These are phyloP conservation scores for Calycina herbarum DNA, from an alignment of 2,329 filamentous ascomycete genomes.

Conservation along the genomic window DNA sequence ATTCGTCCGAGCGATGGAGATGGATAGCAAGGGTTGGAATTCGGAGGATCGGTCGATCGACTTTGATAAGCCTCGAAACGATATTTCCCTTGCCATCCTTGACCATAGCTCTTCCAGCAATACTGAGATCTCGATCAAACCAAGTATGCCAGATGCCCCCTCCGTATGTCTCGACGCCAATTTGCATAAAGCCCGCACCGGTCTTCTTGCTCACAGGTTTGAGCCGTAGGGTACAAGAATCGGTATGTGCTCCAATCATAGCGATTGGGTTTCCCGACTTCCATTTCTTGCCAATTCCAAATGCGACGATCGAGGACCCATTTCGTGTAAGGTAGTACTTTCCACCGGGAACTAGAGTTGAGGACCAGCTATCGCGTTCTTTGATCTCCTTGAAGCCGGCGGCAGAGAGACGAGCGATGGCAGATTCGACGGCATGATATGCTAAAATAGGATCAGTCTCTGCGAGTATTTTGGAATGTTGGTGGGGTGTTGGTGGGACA, in stretches of 20 bases:
- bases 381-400: constrained; percentile 87
- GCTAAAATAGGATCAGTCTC: constrained; percentile 52
- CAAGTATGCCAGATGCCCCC: constrained; percentile 97
- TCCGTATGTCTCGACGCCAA: constrained; percentile 95
- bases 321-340: constrained; percentile 98
- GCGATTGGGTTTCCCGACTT: constrained; percentile 84
- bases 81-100: constrained; percentile 72
- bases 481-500: constrained; percentile 28
- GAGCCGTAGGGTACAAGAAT: constrained; percentile 86
- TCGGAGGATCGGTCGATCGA: constrained; percentile 85
- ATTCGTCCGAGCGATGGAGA: constrained; percentile 80
- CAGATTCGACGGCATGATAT: constrained; percentile 87
- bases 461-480: not conserved
- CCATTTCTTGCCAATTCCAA: constrained; percentile 89
- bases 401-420: constrained; percentile 72
- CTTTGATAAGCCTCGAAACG: constrained; percentile 81
- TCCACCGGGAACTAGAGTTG: constrained; percentile 76
- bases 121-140: constrained; percentile 93
- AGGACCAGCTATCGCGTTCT: constrained; percentile 88
- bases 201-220: constrained; percentile 94
- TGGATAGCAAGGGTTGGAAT: constrained; percentile 95
- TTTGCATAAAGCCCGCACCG: constrained; percentile 83
- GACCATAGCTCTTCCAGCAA: constrained; percentile 86
- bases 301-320: constrained; percentile 86
- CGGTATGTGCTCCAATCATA: constrained; percentile 95